Conservation (phyloP, 2,329 filamentous ascomycete genomes). For the Talaromyces sp. region DNA sequence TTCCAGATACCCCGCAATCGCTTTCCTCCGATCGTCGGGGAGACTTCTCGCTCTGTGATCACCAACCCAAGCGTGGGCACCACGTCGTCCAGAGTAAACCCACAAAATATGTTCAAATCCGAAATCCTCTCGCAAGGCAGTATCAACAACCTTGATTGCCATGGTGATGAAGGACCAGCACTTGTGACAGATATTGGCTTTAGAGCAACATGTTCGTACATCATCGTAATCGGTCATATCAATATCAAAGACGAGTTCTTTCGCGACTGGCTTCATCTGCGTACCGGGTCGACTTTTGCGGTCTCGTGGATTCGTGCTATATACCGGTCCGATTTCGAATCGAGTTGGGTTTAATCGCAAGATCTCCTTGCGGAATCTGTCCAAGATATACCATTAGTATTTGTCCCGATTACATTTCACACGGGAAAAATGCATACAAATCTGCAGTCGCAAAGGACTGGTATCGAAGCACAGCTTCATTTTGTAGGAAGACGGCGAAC, state of each 20-base stretch:
- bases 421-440: constrained; percentile 43
- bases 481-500: constrained; percentile 92
- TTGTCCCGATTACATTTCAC: neutral
- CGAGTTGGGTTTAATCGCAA: constrained; percentile 83
- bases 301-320: constrained; percentile 89
- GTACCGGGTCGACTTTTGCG: constrained; percentile 78
- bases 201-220: constrained; percentile 89
- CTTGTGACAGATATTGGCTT: constrained; percentile 87
- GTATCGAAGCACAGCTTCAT: constrained; percentile 89
- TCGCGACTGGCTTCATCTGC: constrained; percentile 81
- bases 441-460: constrained; percentile 73
- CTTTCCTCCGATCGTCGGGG: constrained; percentile 80
- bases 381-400: neutral
- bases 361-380: constrained; percentile 86
- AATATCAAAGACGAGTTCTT: constrained; percentile 98
- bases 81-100: constrained; percentile 96
- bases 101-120: constrained; percentile 96
- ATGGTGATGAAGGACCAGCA: constrained; percentile 98
- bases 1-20: constrained; percentile 86
- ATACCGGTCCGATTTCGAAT: constrained; percentile 98
- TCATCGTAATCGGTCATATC: constrained; percentile 99
- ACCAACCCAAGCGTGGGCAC: constrained; percentile 97
- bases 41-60: constrained; percentile 81
- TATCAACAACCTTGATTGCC: constrained; percentile 91
- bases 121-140: constrained; percentile 86